These are phyloP conservation scores for Alternaria atra DNA, from an alignment of 2,329 filamentous ascomycete genomes.

Conservation along the genomic window DNA sequence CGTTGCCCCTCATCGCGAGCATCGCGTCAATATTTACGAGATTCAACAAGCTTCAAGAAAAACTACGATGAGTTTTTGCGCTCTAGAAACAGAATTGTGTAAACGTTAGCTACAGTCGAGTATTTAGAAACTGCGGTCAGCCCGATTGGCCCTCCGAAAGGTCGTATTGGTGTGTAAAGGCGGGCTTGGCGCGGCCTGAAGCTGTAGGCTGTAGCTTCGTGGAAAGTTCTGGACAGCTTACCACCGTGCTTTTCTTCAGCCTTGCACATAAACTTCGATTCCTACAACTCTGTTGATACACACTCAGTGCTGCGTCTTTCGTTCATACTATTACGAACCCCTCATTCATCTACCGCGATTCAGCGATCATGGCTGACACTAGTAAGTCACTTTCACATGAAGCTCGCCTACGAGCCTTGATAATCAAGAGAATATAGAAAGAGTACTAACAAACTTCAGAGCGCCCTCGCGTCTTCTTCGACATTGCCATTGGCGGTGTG, in stretches of 20 bases:
- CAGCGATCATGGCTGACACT: constrained; percentile 37
- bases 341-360: constrained; percentile 2
- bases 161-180: constrained; percentile 16
- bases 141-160: not conserved
- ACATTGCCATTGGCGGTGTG: constrained; percentile 81
- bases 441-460: constrained; percentile 48
- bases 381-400: constrained; percentile 26
- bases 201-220: constrained; percentile 33
- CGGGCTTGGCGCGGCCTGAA: constrained; percentile 34
- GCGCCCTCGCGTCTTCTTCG: constrained; percentile 89
- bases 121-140: not conserved
- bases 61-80: not conserved
- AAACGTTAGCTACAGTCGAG: not conserved
- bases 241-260: constrained; percentile 31
- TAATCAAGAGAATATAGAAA: not conserved
- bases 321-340: not conserved
- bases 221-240: constrained; percentile 48
- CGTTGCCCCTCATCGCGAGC: constrained; percentile 37
- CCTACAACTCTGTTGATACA: not conserved
- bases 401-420: not conserved
- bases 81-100: too few species aligned
- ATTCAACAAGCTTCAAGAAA: constrained; percentile 5
- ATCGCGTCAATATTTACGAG: constrained; percentile 20
- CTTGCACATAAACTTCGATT: constrained; percentile 18
- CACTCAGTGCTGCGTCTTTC: not conserved